Base-by-base conservation (phyloP, 257 asterid genomes). In the Salvia hispanica region DNA sequence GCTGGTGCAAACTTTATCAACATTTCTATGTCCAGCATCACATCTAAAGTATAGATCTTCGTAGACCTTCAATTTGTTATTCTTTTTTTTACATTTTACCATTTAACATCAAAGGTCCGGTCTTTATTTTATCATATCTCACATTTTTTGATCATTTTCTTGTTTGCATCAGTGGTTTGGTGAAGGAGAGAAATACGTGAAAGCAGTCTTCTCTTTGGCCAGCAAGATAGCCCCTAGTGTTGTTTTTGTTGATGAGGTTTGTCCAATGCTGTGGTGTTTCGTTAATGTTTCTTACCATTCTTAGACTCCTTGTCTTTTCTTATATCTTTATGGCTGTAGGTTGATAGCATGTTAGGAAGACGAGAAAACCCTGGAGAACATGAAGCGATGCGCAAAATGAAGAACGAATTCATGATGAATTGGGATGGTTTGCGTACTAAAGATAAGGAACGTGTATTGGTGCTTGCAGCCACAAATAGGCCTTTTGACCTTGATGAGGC, bases 381-480 rank as follows among this genome's bases (percentile, higher is more conserved):
- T 79, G 97, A 86, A 85, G 95, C 96, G 58, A 91, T 91, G 97
- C 94, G 96, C 65, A 91, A 91, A 86, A 91, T 91, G 95, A 91
- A 91, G 77, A 91, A 91, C 66, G 95, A 91, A 74, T 91, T 91
- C 72, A 91, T 91, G 97, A 87, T 90, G 64, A 90, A 88, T 68
- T 90, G 95, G 97, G 97, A 88, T 74, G 97, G 96, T 74, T 77
- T 91, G 76, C 89, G 96, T 67, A 88, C 97, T 5, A 91, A 88
- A 81, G 97, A 88, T 67, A 88, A 86, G 82, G 97, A 91, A 75
- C 95, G 96, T 2, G 97, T 91, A 57, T 80, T 91, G 62, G 97
- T 91, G 43, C 96, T 91, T 77, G 95, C 91, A 62, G 97, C 97
- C 72, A 91, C 97, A 46, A 91, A 91, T 73, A 85, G 97, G 67